A percentile compares a stretch with the other conserved stretches of the same genome.
phyloP scores from a whole-genome alignment of 176 grass and related monocot species.

The Dendrocalamus sinicus region DNA sequence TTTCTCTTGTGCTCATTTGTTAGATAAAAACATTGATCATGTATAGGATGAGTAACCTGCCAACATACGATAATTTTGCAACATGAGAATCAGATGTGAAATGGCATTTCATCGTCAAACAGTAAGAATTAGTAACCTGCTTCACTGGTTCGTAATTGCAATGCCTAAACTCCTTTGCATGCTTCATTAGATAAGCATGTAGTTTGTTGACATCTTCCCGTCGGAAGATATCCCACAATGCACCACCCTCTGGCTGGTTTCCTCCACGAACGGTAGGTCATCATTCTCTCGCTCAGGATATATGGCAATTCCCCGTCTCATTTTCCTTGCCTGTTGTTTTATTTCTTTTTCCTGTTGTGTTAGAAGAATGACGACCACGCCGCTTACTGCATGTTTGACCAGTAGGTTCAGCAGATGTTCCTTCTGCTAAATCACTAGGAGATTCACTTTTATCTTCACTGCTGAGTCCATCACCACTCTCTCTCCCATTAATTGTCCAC shows the following conservation, averaged over 20 bases:
- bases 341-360: background rate
- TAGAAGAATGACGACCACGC: background rate
- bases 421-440: background rate
- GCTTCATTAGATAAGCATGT: slow-evolving; percentile 72
- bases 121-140: slow-evolving; percentile 39
- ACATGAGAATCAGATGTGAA: background rate
- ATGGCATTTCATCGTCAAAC: background rate
- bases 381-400: background rate
- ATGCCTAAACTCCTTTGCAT: slow-evolving; percentile 77
- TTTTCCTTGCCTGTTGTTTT: background rate
- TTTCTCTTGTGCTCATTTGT: slow-evolving; percentile 75
- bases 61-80: background rate
- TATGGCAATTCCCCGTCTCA: background rate
- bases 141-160: slow-evolving; percentile 55
- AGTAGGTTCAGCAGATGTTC: background rate
- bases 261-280: background rate
- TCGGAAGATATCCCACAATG: slow-evolving; percentile 91
- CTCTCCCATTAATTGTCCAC: background rate
- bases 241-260: slow-evolving; percentile 59
- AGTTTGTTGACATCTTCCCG: slow-evolving; percentile 80
- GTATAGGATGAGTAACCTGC: slow-evolving; percentile 87
- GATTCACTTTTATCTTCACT: slow-evolving; percentile 31
- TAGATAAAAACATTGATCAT: slow-evolving; percentile 91
- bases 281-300: slow-evolving; percentile 20
- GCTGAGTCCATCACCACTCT: background rate